Base-by-base conservation (phyloP, 106 monocot genomes). In the Acorus gramineus region DNA sequence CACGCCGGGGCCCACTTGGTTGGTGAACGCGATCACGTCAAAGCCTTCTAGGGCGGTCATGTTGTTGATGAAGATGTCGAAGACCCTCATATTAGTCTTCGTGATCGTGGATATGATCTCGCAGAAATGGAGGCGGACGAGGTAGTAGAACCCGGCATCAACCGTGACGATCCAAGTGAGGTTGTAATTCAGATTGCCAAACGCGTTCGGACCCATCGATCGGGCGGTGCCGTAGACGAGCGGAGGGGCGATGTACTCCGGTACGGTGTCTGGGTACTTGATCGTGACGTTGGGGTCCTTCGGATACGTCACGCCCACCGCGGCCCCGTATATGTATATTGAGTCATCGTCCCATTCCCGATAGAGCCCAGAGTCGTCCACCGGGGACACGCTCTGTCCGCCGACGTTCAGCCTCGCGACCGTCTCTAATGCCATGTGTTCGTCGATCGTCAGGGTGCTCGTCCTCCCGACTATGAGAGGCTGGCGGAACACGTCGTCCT, bases 251-350 rank as follows among this genome's bases (percentile, higher is more conserved):
- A 53, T 53, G 8, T 52, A 66, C 9, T 3, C 48, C 2, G 53
- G 53, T 3, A 64, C 2, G 28, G 0, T 9, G 7, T 6, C 2
- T 2, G 57, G 57, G 47, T 57, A 64, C n/a, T 8, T 72, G 13
- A 72, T 56, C 10, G 72, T 72, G 8, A 72, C 64, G 44, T 72
- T 72, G 8, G 3, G 2, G 8, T 66, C 66, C n/a, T 66, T 66
- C 8, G 44, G 3, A 10, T 11, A 53, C n/a, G 66, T 53, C 11
- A 54, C 66, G 28, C 66, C 66, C 7, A 61, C 42, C 3, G 4
- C 42, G 3, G 51, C 28, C 44, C 66, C 66, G 8, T 53, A 66
- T 2, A 66, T 42, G 66, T 66, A 43, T 8, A 3, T 0, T 1
- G 4, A 4, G 66, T 66, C 66, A 10, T 66, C 42, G 6, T 52